phyloP scores from a whole-genome alignment of 2,329 filamentous ascomycete genomes.

The Tolypocladium sp. region DNA sequence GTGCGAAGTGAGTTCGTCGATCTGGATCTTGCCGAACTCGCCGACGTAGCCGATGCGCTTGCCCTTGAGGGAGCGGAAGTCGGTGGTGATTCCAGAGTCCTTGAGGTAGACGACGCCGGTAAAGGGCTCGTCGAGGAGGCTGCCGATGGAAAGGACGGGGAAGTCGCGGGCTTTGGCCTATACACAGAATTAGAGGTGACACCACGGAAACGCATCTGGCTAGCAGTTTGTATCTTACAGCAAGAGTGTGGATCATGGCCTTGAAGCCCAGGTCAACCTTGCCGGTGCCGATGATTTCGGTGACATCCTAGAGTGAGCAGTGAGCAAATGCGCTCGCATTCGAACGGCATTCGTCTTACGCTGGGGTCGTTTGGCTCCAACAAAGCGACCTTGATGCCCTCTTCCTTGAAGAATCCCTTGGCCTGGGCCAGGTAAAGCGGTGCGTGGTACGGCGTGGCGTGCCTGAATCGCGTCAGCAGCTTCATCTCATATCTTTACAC shows the following conservation, averaged over 20 bases:
- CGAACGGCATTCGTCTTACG: slow-evolving; percentile 26
- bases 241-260: slow-evolving; percentile 76
- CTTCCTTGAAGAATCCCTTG: slow-evolving; percentile 65
- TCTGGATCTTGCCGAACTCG: slow-evolving; percentile 77
- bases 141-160: slow-evolving; percentile 63
- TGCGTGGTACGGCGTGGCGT: slow-evolving; percentile 73
- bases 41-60: slow-evolving; percentile 74
- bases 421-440: slow-evolving; percentile 69
- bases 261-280: slow-evolving; percentile 76
- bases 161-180: slow-evolving; percentile 68
- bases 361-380: slow-evolving; percentile 74
- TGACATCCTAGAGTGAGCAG: slow-evolving; percentile 52
- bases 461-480: slow-evolving; percentile 39
- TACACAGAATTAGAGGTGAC: neutral
- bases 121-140: slow-evolving; percentile 71
- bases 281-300: slow-evolving; percentile 68
- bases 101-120: slow-evolving; percentile 73
- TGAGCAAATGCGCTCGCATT: neutral
- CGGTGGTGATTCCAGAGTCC: slow-evolving; percentile 61
- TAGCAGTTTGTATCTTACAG: slow-evolving; percentile 33
- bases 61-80: slow-evolving; percentile 66
- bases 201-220: neutral
- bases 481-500: neutral
- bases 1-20: slow-evolving; percentile 70
- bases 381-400: slow-evolving; percentile 68